Conservation (phyloP, 2,329 filamentous ascomycete species). For the Macrophomina pseudophaseolina region DNA sequence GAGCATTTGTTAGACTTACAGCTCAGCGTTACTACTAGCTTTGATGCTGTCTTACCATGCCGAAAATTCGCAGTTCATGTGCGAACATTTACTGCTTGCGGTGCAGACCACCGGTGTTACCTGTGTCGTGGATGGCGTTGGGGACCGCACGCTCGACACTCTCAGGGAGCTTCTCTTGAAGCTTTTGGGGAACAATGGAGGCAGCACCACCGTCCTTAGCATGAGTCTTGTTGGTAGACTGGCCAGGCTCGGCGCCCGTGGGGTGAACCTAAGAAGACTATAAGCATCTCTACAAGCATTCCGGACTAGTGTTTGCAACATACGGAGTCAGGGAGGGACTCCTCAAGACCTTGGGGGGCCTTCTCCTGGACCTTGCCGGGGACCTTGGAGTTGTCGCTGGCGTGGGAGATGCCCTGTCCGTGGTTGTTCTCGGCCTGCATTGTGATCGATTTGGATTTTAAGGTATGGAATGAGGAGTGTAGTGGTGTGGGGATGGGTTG, state of each 20-base stretch:
- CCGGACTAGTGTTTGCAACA: background rate
- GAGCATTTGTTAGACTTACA: too few relatives aligned
- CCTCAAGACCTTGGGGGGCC: constrained; percentile 45
- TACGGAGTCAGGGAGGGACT: constrained; percentile 46
- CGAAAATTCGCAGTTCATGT: too few relatives aligned
- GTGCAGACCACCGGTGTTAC: constrained; percentile 31
- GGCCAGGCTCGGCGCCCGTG: constrained; percentile 42
- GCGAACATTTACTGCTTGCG: background rate
- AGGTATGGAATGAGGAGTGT: too few relatives aligned
- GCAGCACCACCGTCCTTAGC: constrained; percentile 41
- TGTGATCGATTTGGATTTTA: background rate
- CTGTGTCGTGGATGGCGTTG: constrained; percentile 51
- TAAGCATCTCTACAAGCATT: too few relatives aligned
- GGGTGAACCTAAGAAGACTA: constrained; percentile 39
- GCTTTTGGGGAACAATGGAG: constrained; percentile 44
- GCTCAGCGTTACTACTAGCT: too few relatives aligned
- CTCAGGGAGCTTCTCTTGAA: constrained; percentile 53
- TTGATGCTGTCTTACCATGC: too few relatives aligned
- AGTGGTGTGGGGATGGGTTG: too few relatives aligned
- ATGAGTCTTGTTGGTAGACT: constrained; percentile 41
- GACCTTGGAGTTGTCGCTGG: constrained; percentile 46
- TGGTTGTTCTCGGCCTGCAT: constrained; percentile 36
- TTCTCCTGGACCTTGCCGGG: constrained; percentile 47
- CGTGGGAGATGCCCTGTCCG: constrained; percentile 51
- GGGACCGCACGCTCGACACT: constrained; percentile 51